Evolutionary conservation across 2,329 filamentous ascomycete genomes (phyloP).

Genomic region (Pestalotiopsis sp.): DNA sequence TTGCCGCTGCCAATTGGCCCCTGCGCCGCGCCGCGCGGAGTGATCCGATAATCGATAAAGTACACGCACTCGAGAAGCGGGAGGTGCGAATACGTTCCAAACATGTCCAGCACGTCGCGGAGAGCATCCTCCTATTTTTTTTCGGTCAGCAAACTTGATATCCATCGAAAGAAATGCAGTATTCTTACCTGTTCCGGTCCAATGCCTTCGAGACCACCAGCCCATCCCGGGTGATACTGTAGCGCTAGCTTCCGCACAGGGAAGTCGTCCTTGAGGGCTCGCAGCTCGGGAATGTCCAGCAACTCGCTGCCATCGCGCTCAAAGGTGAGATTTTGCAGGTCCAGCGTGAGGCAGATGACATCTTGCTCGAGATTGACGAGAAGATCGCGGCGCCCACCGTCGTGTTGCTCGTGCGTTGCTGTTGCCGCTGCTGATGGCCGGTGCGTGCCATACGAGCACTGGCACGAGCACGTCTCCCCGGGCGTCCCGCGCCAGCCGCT

Average conservation of each 20-base stretch:
- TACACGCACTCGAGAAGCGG: slow-evolving; percentile 8
- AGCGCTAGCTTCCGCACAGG: slow-evolving; percentile 4
- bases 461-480: neutral
- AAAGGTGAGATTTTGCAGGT: neutral
- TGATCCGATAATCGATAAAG: slow-evolving; percentile 11
- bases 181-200: neutral
- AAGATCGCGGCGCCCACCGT: neutral
- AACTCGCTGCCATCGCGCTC: neutral
- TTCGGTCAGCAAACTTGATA: neutral
- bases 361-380: slow-evolving; percentile 10
- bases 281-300: slow-evolving; percentile 8
- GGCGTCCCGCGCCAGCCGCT: neutral
- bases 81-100: neutral
- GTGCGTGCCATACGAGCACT: slow-evolving; percentile 2
- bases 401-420: neutral
- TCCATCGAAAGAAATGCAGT: neutral
- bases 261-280: neutral
- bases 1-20: neutral
- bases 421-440: neutral
- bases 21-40: neutral
- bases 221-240: slow-evolving; percentile 4
- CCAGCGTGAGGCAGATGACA: slow-evolving; percentile 6
- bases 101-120: neutral
- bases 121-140: neutral
- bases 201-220: neutral